These are phyloP conservation scores for Diplogelasinospora grovesii DNA, from an alignment of 495 filamentous ascomycete genomes.

Conservation along the genomic window DNA sequence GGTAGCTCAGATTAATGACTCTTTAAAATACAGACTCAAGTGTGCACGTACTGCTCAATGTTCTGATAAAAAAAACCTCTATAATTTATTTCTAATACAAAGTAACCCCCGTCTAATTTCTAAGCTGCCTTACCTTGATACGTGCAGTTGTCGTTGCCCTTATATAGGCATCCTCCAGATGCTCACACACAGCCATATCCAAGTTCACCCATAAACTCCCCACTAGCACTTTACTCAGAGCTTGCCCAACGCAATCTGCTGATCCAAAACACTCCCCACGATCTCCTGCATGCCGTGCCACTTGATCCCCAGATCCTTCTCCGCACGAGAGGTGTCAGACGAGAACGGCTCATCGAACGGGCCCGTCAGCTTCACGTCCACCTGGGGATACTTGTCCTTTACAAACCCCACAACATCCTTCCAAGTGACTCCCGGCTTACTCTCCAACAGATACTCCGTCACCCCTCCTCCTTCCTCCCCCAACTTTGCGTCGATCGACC, in stretches of 20 bases:
- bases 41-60: too few relatives aligned
- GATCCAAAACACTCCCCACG: conserved; percentile 31
- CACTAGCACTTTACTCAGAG: neutral
- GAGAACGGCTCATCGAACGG: conserved; percentile 4
- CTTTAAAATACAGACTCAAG: too few relatives aligned
- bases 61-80: too few relatives aligned
- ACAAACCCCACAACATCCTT: conserved; percentile 25
- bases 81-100: too few relatives aligned
- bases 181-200: too few relatives aligned
- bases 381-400: conserved; percentile 23
- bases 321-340: conserved; percentile 8
- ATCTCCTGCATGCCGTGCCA: conserved; percentile 29
- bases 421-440: conserved; percentile 17
- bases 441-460: conserved; percentile 25
- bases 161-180: too few relatives aligned
- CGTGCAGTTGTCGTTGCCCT: too few relatives aligned
- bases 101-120: too few relatives aligned
- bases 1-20: too few relatives aligned
- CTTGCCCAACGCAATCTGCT: conserved; percentile 21
- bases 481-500: conserved; percentile 21
- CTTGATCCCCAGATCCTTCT: conserved; percentile 30
- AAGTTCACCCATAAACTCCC: too few relatives aligned
- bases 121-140: too few relatives aligned
- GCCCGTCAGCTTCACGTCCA: conserved; percentile 18
- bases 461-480: conserved; percentile 6